Percentiles rank a stretch among this genome's conserved stretches.
phyloP scores from a whole-genome alignment of 202 grass and related monocot species.

The Zoysia matrella region DNA sequence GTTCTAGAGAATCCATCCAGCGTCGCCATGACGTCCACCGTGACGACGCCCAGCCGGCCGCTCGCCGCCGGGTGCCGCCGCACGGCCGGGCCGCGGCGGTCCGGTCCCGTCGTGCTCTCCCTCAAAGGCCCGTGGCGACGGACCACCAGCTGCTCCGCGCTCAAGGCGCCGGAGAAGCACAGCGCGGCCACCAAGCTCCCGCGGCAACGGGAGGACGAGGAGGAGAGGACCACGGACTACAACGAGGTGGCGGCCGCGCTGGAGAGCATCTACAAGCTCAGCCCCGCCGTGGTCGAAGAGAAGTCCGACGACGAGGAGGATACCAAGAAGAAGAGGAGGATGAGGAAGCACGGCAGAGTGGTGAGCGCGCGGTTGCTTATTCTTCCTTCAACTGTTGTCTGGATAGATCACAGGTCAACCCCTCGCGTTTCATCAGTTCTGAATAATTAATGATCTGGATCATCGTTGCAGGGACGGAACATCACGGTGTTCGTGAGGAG shows the following conservation, averaged over 20 bases:
- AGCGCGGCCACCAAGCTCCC: slow-evolving; percentile 42
- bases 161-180: slow-evolving; percentile 60
- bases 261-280: slow-evolving; percentile 93
- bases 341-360: slow-evolving; percentile 36
- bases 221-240: slow-evolving; percentile 53
- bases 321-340: slow-evolving; percentile 1
- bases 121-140: slow-evolving; percentile 22
- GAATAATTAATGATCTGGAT: too few species aligned
- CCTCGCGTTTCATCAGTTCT: too few species aligned
- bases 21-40: slow-evolving; percentile 42
- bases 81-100: slow-evolving; percentile 27
- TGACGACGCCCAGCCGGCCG: slow-evolving; percentile 53
- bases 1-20: slow-evolving; percentile 23
- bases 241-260: slow-evolving; percentile 82
- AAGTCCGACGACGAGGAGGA: neutral
- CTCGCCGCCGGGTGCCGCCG: slow-evolving; percentile 44
- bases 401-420: too few species aligned
- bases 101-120: slow-evolving; percentile 47
- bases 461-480: slow-evolving; percentile 10
- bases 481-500: slow-evolving; percentile 42
- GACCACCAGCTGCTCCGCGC: slow-evolving; percentile 58
- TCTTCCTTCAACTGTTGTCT: too few species aligned
- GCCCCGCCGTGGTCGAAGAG: slow-evolving; percentile 64
- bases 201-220: neutral
- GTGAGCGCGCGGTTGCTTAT: neutral